A percentile compares a stretch with the other conserved stretches of the same genome.
These are phyloP conservation scores for Vigna hirtella DNA, from an alignment of 306 rosid species.

Conservation along the genomic window DNA sequence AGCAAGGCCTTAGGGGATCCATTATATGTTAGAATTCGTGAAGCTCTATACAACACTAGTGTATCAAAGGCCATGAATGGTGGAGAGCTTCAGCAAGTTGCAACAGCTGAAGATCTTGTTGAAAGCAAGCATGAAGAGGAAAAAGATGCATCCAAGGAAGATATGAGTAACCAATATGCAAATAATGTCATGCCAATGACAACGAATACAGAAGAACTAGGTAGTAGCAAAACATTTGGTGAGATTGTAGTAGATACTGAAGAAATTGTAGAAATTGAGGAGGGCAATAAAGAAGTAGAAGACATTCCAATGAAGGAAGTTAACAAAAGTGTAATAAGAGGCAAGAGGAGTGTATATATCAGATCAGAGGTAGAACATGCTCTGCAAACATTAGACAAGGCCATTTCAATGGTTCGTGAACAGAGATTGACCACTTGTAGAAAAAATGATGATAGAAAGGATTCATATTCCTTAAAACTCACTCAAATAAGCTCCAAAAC, in stretches of 20 bases:
- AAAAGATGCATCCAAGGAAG: constrained; percentile 44
- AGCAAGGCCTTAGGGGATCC: constrained; percentile 65
- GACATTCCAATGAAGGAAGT: constrained; percentile 34
- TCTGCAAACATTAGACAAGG: constrained; percentile 72
- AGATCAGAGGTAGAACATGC: constrained; percentile 78
- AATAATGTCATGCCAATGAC: constrained; percentile 29
- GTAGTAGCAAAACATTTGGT: constrained; percentile 40
- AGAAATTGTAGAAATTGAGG: constrained; percentile 46
- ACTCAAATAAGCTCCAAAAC: constrained; percentile 15
- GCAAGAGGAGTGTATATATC: constrained; percentile 45
- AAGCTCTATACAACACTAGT: constrained; percentile 54
- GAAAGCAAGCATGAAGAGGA: constrained; percentile 36
- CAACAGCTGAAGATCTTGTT: constrained; percentile 38
- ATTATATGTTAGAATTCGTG: constrained; percentile 63
- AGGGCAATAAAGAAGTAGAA: constrained; percentile 38
- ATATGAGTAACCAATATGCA: constrained; percentile 28
- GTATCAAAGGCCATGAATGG: constrained; percentile 46
- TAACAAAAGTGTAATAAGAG: constrained; percentile 17
- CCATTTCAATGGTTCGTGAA: constrained; percentile 56
- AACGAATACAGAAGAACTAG: constrained; percentile 27
- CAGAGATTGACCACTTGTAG: constrained; percentile 32
- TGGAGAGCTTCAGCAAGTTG: constrained; percentile 37
- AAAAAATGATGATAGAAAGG: constrained; percentile 33
- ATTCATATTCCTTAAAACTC: constrained; percentile 38
- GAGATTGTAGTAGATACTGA: constrained; percentile 68